Evolutionary conservation across 345 rosid genomes (phyloP).

Genomic region (Noccaea caerulescens): DNA sequence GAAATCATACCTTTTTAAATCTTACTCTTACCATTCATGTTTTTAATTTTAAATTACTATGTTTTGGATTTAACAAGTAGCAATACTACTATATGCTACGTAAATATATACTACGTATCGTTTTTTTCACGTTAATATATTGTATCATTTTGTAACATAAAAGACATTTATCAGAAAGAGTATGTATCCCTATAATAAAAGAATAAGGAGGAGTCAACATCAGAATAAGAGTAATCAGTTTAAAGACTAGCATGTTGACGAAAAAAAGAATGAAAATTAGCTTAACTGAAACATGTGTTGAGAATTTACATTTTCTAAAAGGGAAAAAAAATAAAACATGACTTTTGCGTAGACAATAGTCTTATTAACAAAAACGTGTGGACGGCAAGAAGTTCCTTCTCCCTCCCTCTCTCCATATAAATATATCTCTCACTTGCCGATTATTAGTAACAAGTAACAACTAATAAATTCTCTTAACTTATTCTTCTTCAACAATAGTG

Average conservation of each 20-base stretch:
- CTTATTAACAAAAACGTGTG: constrained; percentile 72
- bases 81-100: constrained; percentile 24
- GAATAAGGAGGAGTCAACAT: neutral
- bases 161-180: neutral
- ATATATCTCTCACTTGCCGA: neutral
- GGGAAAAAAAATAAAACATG: constrained; percentile 16
- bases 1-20: neutral
- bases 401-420: neutral
- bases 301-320: constrained; percentile 19
- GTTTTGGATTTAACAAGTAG: constrained; percentile 13
- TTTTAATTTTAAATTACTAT: neutral
- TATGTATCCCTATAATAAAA: neutral
- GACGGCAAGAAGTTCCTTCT: constrained; percentile 45
- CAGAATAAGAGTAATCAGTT: constrained; percentile 16
- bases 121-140: constrained; percentile 9
- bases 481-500: neutral
- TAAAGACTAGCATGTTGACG: constrained; percentile 12
- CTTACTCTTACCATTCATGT: neutral
- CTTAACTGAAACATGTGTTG: constrained; percentile 13
- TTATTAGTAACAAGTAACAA: neutral
- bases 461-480: constrained; percentile 4
- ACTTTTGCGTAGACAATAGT: constrained; percentile 20
- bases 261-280: neutral
- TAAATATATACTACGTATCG: constrained; percentile 28
- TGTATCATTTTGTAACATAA: neutral